Conservation (phyloP, 768 basidiomycete genomes). For the Cystofilobasidium ferigula region DNA sequence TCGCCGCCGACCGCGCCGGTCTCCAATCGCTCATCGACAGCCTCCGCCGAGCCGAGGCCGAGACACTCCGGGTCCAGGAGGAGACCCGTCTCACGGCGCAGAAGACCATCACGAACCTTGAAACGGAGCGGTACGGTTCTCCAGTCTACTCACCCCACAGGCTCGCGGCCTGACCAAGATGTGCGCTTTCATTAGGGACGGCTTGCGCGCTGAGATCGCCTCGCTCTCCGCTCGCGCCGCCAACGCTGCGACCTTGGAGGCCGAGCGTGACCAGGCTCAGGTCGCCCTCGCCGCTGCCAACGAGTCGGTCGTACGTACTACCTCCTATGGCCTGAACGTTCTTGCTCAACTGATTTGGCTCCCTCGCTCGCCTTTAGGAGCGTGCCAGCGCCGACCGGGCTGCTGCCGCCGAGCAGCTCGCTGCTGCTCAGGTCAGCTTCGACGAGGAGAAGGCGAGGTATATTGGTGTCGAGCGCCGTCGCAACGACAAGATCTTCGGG, state of each 20-base stretch:
- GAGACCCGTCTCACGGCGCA: constrained; percentile 75
- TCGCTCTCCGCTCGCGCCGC: constrained; percentile 28
- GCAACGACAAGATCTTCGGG: constrained; percentile 6
- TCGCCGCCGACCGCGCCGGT: constrained; percentile 70
- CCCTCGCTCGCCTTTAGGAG: background rate
- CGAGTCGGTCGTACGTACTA: background rate
- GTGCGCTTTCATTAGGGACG: constrained; percentile 48
- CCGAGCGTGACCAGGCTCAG: constrained; percentile 6
- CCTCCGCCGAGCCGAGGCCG: constrained; percentile 80
- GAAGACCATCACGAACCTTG: constrained; percentile 62
- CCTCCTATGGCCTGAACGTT: background rate
- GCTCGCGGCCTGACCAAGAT: too few species aligned
- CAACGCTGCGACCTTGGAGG: background rate
- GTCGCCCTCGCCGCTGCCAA: background rate
- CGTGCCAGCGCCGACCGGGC: background rate
- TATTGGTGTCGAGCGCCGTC: constrained; percentile 1
- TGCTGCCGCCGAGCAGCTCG: background rate
- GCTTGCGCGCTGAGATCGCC: constrained; percentile 55
- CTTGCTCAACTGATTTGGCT: too few species aligned
- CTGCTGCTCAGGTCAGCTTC: background rate
- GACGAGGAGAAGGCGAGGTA: constrained; percentile 14
- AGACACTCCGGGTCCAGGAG: constrained; percentile 68
- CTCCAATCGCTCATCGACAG: constrained; percentile 78
- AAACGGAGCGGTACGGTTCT: constrained; percentile 58
- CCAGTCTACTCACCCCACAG: background rate